These are phyloP conservation scores for Aspergillus bombycis DNA, from an alignment of 2,329 filamentous ascomycete genomes.

Conservation along the genomic window DNA sequence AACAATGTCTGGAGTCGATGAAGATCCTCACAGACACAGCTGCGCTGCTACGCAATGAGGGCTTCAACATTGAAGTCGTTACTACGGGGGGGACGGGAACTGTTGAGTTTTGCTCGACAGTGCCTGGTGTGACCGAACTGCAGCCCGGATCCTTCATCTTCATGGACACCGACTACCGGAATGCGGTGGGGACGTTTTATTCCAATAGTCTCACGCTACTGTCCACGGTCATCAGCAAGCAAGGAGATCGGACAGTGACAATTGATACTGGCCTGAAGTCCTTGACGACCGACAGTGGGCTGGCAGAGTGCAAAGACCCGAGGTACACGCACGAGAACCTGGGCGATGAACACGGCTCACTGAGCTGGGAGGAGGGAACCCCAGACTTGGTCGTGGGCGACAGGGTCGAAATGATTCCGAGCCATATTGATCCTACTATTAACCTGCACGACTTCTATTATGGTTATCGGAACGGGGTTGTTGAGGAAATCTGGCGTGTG, in stretches of 20 bases:
- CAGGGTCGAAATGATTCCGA: slow-evolving; percentile 56
- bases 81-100: slow-evolving; percentile 59
- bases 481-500: slow-evolving; percentile 57
- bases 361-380: slow-evolving; percentile 50
- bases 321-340: slow-evolving; percentile 50
- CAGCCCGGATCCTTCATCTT: slow-evolving; percentile 61
- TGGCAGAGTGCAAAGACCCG: slow-evolving; percentile 52
- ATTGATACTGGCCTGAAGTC: slow-evolving; percentile 57
- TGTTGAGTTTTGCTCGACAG: slow-evolving; percentile 56
- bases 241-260: slow-evolving; percentile 49
- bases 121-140: slow-evolving; percentile 56
- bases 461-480: slow-evolving; percentile 51
- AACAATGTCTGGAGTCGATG: slow-evolving; percentile 52
- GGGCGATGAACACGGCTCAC: slow-evolving; percentile 55
- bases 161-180: slow-evolving; percentile 61
- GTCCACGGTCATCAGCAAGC: slow-evolving; percentile 54
- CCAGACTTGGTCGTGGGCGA: slow-evolving; percentile 49
- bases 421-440: slow-evolving; percentile 59
- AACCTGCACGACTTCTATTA: slow-evolving; percentile 58
- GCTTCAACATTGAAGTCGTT: slow-evolving; percentile 53
- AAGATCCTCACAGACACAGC: slow-evolving; percentile 48
- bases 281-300: slow-evolving; percentile 56
- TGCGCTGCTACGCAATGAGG: slow-evolving; percentile 44
- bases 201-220: slow-evolving; percentile 54
- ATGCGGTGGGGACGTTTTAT: slow-evolving; percentile 55